These are phyloP conservation scores for Emmonsiellopsis sp. DNA, from an alignment of 2,329 filamentous ascomycete species.

Conservation along the genomic window DNA sequence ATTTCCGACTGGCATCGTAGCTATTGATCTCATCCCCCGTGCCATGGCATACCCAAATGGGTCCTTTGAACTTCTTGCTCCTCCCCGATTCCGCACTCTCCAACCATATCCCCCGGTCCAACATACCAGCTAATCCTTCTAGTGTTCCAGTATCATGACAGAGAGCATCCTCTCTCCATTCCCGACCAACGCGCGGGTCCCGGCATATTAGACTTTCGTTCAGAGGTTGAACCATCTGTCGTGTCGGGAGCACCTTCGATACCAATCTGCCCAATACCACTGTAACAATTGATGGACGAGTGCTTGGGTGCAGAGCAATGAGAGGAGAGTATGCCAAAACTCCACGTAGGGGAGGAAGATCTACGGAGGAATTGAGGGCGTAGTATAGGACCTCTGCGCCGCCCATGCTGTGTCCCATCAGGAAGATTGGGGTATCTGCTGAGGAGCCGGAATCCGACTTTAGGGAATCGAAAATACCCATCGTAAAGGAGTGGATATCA, in stretches of 20 bases:
- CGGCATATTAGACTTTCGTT: constrained; percentile 57
- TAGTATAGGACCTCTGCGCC: constrained; percentile 66
- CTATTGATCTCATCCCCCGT: constrained; percentile 62
- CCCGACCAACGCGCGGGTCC: constrained; percentile 54
- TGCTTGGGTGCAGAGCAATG: constrained; percentile 59
- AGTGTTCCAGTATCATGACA: constrained; percentile 79
- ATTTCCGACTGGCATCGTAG: constrained; percentile 55
- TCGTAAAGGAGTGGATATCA: constrained; percentile 71
- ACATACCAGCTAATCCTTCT: constrained; percentile 66
- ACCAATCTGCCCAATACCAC: constrained; percentile 60
- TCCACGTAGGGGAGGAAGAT: constrained; percentile 57
- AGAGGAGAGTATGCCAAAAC: constrained; percentile 73
- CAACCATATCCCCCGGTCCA: constrained; percentile 62
- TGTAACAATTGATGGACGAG: constrained; percentile 55
- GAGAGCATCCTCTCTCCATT: constrained; percentile 57
- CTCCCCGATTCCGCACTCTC: constrained; percentile 27
- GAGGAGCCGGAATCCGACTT: constrained; percentile 24
- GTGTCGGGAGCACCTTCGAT: constrained; percentile 56
- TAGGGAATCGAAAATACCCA: constrained; percentile 42
- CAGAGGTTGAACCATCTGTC: constrained; percentile 59
- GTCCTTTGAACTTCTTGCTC: constrained; percentile 40
- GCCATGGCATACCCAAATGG: constrained; percentile 68
- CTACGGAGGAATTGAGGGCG: constrained; percentile 34
- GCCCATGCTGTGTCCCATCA: constrained; percentile 89
- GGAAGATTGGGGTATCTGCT: constrained; percentile 55